Base-by-base conservation (phyloP, 163 green algal genomes). In the Scenedesmus sp. region DNA sequence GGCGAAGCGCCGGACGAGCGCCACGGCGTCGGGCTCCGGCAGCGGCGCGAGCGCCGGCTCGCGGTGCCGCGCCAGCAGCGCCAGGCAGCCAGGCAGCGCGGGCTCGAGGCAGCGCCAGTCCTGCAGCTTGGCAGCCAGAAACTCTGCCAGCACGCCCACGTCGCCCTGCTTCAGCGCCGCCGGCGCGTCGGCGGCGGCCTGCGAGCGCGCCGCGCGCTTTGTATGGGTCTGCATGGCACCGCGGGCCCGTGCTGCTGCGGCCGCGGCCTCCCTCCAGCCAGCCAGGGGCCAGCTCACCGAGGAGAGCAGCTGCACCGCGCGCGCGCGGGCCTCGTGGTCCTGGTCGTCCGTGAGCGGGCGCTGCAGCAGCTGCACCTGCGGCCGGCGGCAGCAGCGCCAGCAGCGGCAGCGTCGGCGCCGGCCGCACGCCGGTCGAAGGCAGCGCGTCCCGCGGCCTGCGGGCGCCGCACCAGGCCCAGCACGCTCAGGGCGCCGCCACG, bases 401-500 rank as follows among this genome's bases (percentile, higher is more conserved):
- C 42, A 60, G 18, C 33, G 17, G 14, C 28, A 60, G 42, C 31
- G 22, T 47, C 39, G 10, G 39, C 7, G 39, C 39, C 7, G 7
- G 6, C 7, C 39, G 39, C 39, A 47, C n/a, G n/a, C n/a, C n/a
- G n/a, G n/a, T n/a, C n/a, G n/a, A n/a, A n/a, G n/a, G n/a, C n/a
- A n/a, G n/a, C n/a, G n/a, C n/a, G n/a, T n/a, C n/a, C n/a, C n/a
- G n/a, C n/a, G n/a, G n/a, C n/a, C n/a, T n/a, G n/a, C n/a, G 39
- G 7, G 39, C 9, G 5, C 2, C 69, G 66, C n/a, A 77, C 69
- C 69, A 77, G 28, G n/a, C 26, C 26, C 24, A 77, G 54, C 24
- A 77, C 69, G n/a, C 29, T 24, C 1, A 77, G 54, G 10, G 28
- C 11, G 7, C 42, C 13, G 0, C 45, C 85, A 87, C 87, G 94